phyloP scores from a whole-genome alignment of 1,139 yeast species.

The Candida neerlandica region DNA sequence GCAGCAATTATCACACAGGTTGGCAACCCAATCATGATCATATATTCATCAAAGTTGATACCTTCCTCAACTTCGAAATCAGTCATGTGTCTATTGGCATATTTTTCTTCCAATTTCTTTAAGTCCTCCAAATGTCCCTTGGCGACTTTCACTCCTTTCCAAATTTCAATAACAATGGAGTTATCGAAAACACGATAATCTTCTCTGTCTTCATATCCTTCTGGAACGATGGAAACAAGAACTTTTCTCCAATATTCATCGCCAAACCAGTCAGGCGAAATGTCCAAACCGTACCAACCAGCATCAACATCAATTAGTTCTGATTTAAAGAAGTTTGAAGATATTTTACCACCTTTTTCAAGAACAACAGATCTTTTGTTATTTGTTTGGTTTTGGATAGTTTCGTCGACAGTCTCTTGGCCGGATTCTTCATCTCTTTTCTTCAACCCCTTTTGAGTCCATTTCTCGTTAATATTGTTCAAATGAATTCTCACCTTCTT shows the following conservation, averaged over 20 bases:
- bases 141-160: slow-evolving; percentile 58
- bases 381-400: background rate
- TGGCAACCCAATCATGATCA: slow-evolving; percentile 71
- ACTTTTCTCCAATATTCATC: slow-evolving; percentile 51
- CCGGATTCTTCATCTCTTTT: slow-evolving; percentile 32
- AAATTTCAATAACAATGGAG: slow-evolving; percentile 58
- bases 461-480: slow-evolving; percentile 60
- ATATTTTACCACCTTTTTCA: slow-evolving; percentile 41
- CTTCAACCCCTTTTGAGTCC: slow-evolving; percentile 56
- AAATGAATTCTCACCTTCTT: slow-evolving; percentile 67
- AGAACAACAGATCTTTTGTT: slow-evolving; percentile 37
- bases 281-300: slow-evolving; percentile 65
- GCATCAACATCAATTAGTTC: slow-evolving; percentile 70
- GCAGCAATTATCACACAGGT: slow-evolving; percentile 64
- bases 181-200: slow-evolving; percentile 58
- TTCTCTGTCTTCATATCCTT: slow-evolving; percentile 56
- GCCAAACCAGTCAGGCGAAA: slow-evolving; percentile 62
- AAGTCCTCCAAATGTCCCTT: slow-evolving; percentile 60
- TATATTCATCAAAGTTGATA: slow-evolving; percentile 65
- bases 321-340: slow-evolving; percentile 59
- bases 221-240: slow-evolving; percentile 72
- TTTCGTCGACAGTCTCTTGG: background rate
- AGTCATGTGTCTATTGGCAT: slow-evolving; percentile 34
- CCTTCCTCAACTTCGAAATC: slow-evolving; percentile 57
- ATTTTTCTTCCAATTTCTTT: slow-evolving; percentile 43